Percentiles rank a stretch among this genome's conserved stretches.
Conservation (phyloP, 345 rosid species). For the Hypericum androsaemum region DNA sequence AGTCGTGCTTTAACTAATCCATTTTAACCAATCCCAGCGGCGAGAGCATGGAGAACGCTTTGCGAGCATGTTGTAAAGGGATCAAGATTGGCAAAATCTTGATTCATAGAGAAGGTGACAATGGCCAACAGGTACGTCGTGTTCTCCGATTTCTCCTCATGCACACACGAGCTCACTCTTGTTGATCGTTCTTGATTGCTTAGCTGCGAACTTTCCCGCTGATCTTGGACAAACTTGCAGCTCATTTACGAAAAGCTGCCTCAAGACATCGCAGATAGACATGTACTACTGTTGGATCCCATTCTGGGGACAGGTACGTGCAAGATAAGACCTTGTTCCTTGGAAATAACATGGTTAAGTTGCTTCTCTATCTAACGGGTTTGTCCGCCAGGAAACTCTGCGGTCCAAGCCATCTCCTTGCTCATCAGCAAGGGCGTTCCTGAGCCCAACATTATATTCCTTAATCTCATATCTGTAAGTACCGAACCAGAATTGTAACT, state of each 20-base stretch:
- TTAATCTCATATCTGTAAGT: slow-evolving; percentile 91
- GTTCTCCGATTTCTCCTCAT: too few species aligned
- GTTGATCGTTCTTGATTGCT: neutral
- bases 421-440: slow-evolving; percentile 87
- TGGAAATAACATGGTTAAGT: neutral
- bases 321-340: neutral
- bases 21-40: slow-evolving; percentile 42
- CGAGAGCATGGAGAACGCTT: slow-evolving; percentile 98
- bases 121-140: slow-evolving; percentile 73
- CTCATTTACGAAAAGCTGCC: slow-evolving; percentile 91
- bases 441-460: slow-evolving; percentile 83
- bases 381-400: slow-evolving; percentile 68
- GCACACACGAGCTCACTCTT: neutral
- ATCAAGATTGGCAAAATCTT: slow-evolving; percentile 95
- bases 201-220: slow-evolving; percentile 5
- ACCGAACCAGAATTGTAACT: too few species aligned
- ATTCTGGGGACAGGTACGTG: slow-evolving; percentile 88
- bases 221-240: slow-evolving; percentile 28
- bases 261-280: slow-evolving; percentile 80
- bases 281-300: slow-evolving; percentile 86
- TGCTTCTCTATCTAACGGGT: neutral
- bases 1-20: slow-evolving; percentile 3
- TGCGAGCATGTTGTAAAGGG: slow-evolving; percentile 97
- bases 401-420: slow-evolving; percentile 83
- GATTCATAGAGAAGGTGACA: slow-evolving; percentile 96